Percentiles rank a stretch among this genome's conserved stretches.
phyloP scores from a whole-genome alignment of 208 protist species.

The Leishmania arabica region DNA sequence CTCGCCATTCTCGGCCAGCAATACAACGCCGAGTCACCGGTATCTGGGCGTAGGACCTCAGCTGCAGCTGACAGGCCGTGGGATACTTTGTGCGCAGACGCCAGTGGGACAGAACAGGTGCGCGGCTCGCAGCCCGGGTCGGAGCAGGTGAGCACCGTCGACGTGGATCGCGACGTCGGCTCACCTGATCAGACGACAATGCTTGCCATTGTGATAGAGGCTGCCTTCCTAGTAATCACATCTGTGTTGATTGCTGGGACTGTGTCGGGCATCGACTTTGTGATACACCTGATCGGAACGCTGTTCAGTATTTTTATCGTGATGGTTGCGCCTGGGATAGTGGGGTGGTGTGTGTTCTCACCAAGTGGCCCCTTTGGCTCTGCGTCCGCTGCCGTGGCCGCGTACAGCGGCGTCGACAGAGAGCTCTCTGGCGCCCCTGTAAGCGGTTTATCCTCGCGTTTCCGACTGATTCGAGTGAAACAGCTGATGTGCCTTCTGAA shows the following conservation, averaged over 20 bases:
- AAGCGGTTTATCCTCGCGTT: constrained; percentile 13
- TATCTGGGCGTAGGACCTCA: neutral
- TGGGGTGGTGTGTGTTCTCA: constrained; percentile 61
- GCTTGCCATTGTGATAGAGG: constrained; percentile 68
- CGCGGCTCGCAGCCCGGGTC: neutral
- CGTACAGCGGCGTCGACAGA: neutral
- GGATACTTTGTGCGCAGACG: neutral
- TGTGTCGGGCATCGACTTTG: constrained; percentile 66
- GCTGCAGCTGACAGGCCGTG: neutral
- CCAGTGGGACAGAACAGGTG: neutral
- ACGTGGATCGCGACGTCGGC: constrained; percentile 67
- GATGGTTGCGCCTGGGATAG: constrained; percentile 57
- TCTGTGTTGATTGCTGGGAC: constrained; percentile 45
- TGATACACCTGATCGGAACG: constrained; percentile 69
- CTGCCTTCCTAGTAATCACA: constrained; percentile 51
- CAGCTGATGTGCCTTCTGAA: constrained; percentile 38
- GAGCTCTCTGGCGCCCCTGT: neutral
- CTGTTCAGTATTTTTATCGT: constrained; percentile 69
- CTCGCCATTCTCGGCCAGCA: neutral
- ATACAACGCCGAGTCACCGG: neutral
- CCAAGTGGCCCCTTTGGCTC: constrained; percentile 23
- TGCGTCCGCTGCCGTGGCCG: constrained; percentile 11
- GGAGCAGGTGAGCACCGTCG: constrained; percentile 10
- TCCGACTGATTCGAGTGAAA: constrained; percentile 35
- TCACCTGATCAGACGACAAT: constrained; percentile 68